Conservation (phyloP, 2,329 filamentous ascomycete genomes). For the Penicillium sclerotigenum region DNA sequence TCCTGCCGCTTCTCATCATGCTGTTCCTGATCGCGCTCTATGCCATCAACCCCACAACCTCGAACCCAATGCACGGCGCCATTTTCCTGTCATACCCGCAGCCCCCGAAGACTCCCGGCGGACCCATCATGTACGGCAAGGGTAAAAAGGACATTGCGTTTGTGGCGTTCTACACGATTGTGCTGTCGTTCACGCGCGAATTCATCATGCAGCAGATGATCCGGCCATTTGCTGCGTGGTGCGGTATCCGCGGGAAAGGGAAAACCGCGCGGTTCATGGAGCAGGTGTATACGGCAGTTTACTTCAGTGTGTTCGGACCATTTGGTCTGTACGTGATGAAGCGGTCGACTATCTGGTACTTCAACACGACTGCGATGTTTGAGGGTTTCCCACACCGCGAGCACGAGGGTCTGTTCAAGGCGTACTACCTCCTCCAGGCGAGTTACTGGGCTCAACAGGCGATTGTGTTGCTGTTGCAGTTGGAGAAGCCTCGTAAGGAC, state of each 20-base stretch:
- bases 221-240: slow-evolving; percentile 67
- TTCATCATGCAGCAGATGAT: slow-evolving; percentile 93
- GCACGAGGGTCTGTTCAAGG: slow-evolving; percentile 80
- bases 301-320: slow-evolving; percentile 79
- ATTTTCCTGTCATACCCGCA: slow-evolving; percentile 88
- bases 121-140: slow-evolving; percentile 73
- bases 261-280: slow-evolving; percentile 95
- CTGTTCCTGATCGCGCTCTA: slow-evolving; percentile 64
- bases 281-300: slow-evolving; percentile 88
- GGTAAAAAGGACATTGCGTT: slow-evolving; percentile 83
- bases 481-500: slow-evolving; percentile 93
- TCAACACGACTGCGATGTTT: slow-evolving; percentile 88
- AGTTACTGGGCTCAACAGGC: slow-evolving; percentile 95
- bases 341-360: slow-evolving; percentile 90
- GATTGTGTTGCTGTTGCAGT: slow-evolving; percentile 77
- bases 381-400: slow-evolving; percentile 79
- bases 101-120: slow-evolving; percentile 51
- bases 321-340: slow-evolving; percentile 89
- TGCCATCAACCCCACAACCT: slow-evolving; percentile 68
- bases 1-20: slow-evolving; percentile 67
- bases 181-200: slow-evolving; percentile 89
- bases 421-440: slow-evolving; percentile 92
- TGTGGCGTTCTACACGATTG: slow-evolving; percentile 81
- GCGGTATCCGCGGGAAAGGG: slow-evolving; percentile 65
- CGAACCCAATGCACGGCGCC: slow-evolving; percentile 75